These are phyloP conservation scores for Lachnellula cervina DNA, from an alignment of 2,329 filamentous ascomycete genomes.

Conservation along the genomic window DNA sequence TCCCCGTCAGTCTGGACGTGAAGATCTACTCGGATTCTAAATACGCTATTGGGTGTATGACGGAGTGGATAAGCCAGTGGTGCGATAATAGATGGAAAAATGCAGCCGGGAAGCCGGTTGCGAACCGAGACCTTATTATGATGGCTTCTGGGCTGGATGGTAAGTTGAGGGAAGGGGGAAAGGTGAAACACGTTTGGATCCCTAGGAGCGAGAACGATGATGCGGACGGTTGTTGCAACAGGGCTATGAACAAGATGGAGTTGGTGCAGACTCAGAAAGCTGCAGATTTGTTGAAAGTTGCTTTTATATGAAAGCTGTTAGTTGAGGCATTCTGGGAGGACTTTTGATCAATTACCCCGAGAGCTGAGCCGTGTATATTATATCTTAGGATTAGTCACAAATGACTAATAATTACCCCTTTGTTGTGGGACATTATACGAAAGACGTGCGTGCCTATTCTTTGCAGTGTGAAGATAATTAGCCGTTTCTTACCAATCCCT, in stretches of 20 bases:
- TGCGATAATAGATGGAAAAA: slow-evolving; percentile 32
- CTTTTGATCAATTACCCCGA: too few species aligned
- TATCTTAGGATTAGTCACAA: too few species aligned
- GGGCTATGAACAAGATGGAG: slow-evolving; percentile 25
- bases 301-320: too few species aligned
- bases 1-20: slow-evolving; percentile 22
- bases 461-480: too few species aligned
- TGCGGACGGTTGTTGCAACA: slow-evolving; percentile 32
- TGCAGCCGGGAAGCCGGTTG: slow-evolving; percentile 27
- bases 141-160: slow-evolving; percentile 26
- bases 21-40: slow-evolving; percentile 34
- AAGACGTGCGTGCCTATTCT: too few species aligned
- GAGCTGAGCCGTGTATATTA: too few species aligned
- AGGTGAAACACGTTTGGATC: slow-evolving; percentile 32
- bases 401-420: too few species aligned
- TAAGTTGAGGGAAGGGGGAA: slow-evolving; percentile 24
- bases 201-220: slow-evolving; percentile 31
- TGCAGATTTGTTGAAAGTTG: too few species aligned
- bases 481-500: too few species aligned
- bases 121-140: slow-evolving; percentile 35
- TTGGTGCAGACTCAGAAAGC: too few species aligned
- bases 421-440: too few species aligned
- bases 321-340: too few species aligned
- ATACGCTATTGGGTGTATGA: slow-evolving; percentile 35
- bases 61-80: slow-evolving; percentile 33